Evolutionary conservation across 192 early-diverging fungal genomes (phyloP).

Genomic region (Umbelopsis ramanniana): DNA sequence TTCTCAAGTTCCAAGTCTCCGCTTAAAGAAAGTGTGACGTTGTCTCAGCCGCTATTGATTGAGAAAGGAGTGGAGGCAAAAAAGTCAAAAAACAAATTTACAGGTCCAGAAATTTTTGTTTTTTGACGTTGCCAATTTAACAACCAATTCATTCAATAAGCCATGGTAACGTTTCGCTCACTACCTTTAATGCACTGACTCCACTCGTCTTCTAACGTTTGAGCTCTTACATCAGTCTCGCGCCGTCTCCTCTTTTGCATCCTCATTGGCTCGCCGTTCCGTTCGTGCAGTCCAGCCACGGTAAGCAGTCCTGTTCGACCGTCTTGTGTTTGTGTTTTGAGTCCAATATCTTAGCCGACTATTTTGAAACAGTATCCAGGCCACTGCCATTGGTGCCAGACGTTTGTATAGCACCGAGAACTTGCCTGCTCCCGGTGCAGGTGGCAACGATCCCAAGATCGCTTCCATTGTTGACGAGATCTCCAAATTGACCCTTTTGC

Average conservation of each 20-base stretch:
- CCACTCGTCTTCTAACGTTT: neutral
- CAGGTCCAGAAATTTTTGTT: conserved; percentile 13
- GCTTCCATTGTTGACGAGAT: conserved; percentile 89
- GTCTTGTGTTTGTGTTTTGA: neutral
- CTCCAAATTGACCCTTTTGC: conserved; percentile 86
- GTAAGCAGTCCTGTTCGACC: neutral
- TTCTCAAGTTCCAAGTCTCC: too few relatives aligned
- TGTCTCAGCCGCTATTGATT: neutral
- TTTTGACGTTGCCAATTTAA: conserved; percentile 16
- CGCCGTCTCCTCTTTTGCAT: conserved; percentile 14
- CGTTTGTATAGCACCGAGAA: conserved; percentile 50
- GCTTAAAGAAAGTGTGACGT: neutral
- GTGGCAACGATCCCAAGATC: conserved; percentile 71
- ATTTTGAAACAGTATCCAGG: neutral
- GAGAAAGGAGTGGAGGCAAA: neutral
- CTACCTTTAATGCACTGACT: neutral
- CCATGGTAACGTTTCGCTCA: neutral
- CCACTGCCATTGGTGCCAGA: conserved; percentile 28
- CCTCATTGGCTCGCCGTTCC: conserved; percentile 21
- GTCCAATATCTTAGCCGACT: neutral
- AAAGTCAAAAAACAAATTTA: conserved; percentile 20
- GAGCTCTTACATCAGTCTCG: neutral
- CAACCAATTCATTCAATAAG: conserved; percentile 1
- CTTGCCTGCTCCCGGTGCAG: conserved; percentile 66
- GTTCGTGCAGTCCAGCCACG: conserved; percentile 13